Percentiles rank a stretch among this genome's conserved stretches.
Evolutionary conservation across 495 filamentous ascomycete species (phyloP).

Genomic region (Penicillium maclennaniae): DNA sequence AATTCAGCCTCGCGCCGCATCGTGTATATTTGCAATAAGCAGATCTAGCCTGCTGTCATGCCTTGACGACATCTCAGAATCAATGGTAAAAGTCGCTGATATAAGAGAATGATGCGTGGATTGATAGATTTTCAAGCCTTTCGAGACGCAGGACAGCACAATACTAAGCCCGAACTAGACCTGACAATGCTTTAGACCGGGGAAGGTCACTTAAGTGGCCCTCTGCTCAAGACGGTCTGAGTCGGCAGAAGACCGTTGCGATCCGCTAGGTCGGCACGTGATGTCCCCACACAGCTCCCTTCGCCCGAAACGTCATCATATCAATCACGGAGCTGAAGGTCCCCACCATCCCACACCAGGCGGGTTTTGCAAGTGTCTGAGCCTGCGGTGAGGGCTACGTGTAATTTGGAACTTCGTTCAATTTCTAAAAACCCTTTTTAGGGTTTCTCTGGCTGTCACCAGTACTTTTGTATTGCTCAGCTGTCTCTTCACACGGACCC

Average conservation of each 20-base stretch:
- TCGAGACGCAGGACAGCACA: too few relatives aligned
- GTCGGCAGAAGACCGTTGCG: not conserved
- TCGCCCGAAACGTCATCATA: slow-evolving; percentile 39
- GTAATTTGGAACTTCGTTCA: too few relatives aligned
- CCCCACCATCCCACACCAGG: not conserved
- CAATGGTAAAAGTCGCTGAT: too few relatives aligned
- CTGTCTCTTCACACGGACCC: slow-evolving; percentile 1
- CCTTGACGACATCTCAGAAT: slow-evolving; percentile 30
- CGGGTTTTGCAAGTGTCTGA: not conserved
- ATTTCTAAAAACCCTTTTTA: too few relatives aligned
- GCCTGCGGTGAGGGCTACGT: not conserved
- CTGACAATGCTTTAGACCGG: too few relatives aligned
- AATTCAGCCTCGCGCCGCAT: slow-evolving; percentile 1
- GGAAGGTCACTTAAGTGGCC: too few relatives aligned
- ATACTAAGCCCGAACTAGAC: not conserved
- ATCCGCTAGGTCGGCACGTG: slow-evolving; percentile 1
- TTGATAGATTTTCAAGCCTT: too few relatives aligned
- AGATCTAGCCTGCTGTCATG: slow-evolving; percentile 39
- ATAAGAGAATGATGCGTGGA: too few relatives aligned
- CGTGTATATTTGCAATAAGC: slow-evolving; percentile 29
- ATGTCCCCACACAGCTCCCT: slow-evolving; percentile 25
- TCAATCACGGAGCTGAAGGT: not conserved
- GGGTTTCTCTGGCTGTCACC: not conserved
- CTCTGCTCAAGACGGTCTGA: too few relatives aligned
- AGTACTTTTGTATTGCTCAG: not conserved